Evolutionary conservation across 768 basidiomycete species (phyloP), one percentile per base, ranked within the genome.

Genomic region (Phylloporus arenicola): DNA sequence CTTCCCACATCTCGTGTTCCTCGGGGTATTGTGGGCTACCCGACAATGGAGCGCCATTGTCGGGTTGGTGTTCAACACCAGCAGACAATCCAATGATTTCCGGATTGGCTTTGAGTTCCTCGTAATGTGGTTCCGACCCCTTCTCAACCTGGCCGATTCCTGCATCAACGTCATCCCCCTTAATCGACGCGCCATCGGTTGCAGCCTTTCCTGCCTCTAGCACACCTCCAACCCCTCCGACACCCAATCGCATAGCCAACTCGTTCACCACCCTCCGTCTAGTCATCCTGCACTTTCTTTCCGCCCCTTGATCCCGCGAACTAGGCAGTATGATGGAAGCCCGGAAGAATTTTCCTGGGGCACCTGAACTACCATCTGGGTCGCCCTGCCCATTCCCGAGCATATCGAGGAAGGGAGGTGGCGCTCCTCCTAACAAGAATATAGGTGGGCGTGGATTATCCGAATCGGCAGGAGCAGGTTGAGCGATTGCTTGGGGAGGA

Each of bases 241-340:
- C 74, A 6, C 81, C 90, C 82, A 90, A 88, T n/a, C 87, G 80
- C 75, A 89, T 85, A 0, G 80, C 83, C 40, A 92, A 69, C 59
- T 88, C 84, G 63, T 92, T 92, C 48, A 90, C 80, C 57, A 91
- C 84, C 50, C 80, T 73, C 50, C 90, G 74, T 31, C 90, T 72
- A 4, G 71, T 68, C 52, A 84, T 72, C 41, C 90, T 79, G 44
- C 72, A 77, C 8, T 71, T 65, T 39, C 73, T 75, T 61, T 92
- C 90, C 11, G 71, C 67, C 2, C 61, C 56, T 24, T 72, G 62
- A 11, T 83, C 82, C 12, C 90, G 80, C 3, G 68, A 62, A 16
- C 69, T 63, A 4, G 90, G 91, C 7, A 92, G 81, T 24, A 92
- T 59, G 22, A 88, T 72, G 4, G 84, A 81, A 3, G 83, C 77